phyloP scores from a whole-genome alignment of 2,329 filamentous ascomycete species.

The Colletotrichum costaricense region DNA sequence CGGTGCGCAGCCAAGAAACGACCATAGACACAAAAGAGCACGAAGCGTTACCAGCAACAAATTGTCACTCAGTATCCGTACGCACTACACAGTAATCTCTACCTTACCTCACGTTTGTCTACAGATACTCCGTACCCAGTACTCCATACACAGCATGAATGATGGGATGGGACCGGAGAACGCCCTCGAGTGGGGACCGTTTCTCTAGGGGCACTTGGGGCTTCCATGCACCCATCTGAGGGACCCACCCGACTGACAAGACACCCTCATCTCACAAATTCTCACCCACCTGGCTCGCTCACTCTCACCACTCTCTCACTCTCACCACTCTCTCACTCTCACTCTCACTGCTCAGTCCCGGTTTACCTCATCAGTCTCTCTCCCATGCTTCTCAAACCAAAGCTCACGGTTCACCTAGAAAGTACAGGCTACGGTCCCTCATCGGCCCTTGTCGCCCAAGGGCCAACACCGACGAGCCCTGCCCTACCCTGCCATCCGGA shows the following conservation, averaged over 20 bases:
- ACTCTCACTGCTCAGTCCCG: background rate
- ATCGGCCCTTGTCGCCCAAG: constrained; percentile 4
- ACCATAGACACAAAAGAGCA: constrained; percentile 9
- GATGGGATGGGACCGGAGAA: background rate
- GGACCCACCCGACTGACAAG: constrained; percentile 22
- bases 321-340: background rate
- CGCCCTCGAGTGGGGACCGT: constrained; percentile 6
- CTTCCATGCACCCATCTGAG: constrained; percentile 3
- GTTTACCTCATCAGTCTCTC: background rate
- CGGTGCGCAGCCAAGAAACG: constrained; percentile 29
- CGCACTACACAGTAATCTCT: background rate
- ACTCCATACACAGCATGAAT: no score
- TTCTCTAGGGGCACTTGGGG: background rate
- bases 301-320: background rate
- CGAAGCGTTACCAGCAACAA: background rate
- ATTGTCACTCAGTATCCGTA: background rate
- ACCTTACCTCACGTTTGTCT: background rate
- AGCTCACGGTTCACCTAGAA: no score
- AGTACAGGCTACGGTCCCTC: background rate
- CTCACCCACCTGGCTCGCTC: background rate
- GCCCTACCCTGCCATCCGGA: constrained; percentile 17
- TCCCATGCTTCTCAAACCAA: background rate
- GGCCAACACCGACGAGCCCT: constrained; percentile 18
- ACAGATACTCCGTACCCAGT: background rate
- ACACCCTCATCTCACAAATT: background rate